Conservation (phyloP, 2,329 filamentous ascomycete species). For the Ceratocystis cubensis region DNA sequence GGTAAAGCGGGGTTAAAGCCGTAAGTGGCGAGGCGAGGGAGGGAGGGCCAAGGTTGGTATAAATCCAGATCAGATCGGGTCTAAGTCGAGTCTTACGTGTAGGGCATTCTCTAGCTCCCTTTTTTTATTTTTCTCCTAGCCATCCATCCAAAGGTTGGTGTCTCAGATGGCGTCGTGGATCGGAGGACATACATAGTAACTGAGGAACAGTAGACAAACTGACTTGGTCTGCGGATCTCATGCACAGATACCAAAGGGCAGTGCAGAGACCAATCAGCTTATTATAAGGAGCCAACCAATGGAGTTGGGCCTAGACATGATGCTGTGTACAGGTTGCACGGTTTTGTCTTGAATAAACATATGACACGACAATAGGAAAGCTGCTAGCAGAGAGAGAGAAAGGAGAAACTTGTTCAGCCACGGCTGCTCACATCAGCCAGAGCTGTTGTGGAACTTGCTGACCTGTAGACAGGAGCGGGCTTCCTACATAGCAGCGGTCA, state of each 20-base stretch:
- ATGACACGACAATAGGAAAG: too few relatives aligned
- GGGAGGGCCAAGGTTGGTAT: neutral
- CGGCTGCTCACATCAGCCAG: too few relatives aligned
- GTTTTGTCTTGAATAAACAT: too few relatives aligned
- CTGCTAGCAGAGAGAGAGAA: too few relatives aligned
- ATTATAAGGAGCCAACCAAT: neutral
- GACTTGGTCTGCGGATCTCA: neutral
- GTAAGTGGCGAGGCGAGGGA: neutral
- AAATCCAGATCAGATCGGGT: neutral
- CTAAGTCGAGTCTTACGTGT: neutral
- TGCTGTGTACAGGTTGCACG: too few relatives aligned
- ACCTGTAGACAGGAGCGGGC: too few relatives aligned
- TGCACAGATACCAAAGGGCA: neutral
- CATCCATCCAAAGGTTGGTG: neutral
- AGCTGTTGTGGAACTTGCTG: too few relatives aligned
- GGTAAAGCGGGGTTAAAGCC: neutral
- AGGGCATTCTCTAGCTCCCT: neutral
- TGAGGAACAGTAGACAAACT: neutral
- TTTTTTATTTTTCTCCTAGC: too few relatives aligned
- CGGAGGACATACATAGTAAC: neutral
- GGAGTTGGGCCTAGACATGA: too few relatives aligned
- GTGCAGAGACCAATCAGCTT: neutral
- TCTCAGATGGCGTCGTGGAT: slow-evolving; percentile 2
- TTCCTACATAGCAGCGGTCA: neutral
- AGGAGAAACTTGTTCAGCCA: too few relatives aligned